phyloP scores from a whole-genome alignment of 2,329 filamentous ascomycete species.

The Pleomassaria siparia region DNA sequence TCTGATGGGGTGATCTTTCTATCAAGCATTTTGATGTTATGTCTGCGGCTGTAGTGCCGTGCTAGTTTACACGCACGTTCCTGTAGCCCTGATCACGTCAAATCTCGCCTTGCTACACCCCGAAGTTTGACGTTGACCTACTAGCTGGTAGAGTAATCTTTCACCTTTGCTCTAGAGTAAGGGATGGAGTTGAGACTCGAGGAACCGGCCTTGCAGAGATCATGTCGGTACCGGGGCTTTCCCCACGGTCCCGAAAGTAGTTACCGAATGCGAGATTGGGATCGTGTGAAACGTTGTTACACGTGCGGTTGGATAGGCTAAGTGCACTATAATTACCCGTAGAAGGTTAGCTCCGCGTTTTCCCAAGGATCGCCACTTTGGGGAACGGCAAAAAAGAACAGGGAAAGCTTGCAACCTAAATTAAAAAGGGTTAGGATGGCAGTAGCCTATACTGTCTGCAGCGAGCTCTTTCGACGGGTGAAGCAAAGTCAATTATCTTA shows the following conservation, averaged over 20 bases:
- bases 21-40: background rate
- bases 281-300: constrained; percentile 9
- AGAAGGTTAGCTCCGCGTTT: background rate
- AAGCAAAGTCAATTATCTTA: background rate
- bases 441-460: background rate
- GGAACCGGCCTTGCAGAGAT: background rate
- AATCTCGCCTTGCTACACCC: background rate
- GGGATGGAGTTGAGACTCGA: background rate
- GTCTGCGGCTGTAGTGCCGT: background rate
- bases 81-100: background rate
- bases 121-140: background rate
- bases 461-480: background rate
- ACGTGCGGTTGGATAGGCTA: constrained; percentile 13
- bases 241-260: constrained; percentile 15
- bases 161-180: background rate
- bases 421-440: constrained; percentile 2
- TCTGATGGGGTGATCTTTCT: constrained; percentile 2
- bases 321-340: constrained; percentile 1
- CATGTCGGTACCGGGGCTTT: constrained; percentile 10
- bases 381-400: background rate
- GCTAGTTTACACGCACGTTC: background rate
- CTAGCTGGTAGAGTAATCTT: background rate
- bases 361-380: background rate
- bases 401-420: background rate
- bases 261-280: constrained; percentile 16